Percentiles rank a stretch among this genome's conserved stretches.
Evolutionary conservation across 176 grass and related monocot genomes (phyloP).

Genomic region (Otatea glauca): DNA sequence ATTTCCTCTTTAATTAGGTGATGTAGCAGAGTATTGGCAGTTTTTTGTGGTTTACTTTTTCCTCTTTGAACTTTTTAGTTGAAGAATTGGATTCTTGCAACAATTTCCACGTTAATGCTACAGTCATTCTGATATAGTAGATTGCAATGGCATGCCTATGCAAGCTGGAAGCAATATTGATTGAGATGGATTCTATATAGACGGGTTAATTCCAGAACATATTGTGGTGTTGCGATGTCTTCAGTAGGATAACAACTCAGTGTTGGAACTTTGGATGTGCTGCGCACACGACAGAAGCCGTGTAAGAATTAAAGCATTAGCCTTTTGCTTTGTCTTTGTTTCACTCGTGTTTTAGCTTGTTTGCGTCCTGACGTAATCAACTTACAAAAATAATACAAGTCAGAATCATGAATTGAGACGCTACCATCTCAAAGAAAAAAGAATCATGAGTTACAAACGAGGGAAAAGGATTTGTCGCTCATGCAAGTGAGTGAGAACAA

Average conservation of each 20-base stretch:
- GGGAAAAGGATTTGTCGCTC: background rate
- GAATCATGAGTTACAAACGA: background rate
- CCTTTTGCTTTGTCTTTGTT: background rate
- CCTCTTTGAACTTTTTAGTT: background rate
- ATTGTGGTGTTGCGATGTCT: background rate
- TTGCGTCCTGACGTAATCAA: conserved; percentile 20
- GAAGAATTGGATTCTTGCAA: conserved; percentile 18
- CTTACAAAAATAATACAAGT: background rate
- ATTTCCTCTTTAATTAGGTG: conserved; percentile 36
- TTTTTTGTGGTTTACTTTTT: conserved; percentile 13
- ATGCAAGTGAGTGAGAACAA: background rate
- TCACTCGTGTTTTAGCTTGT: conserved; percentile 6
- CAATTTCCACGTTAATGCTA: background rate
- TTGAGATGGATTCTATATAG: background rate
- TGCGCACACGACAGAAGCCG: background rate
- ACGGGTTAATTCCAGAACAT: background rate
- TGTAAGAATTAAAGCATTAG: background rate
- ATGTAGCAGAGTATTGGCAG: background rate
- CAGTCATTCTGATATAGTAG: background rate
- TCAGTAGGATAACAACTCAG: background rate
- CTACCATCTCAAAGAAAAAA: background rate
- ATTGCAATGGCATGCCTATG: background rate
- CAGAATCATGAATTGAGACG: background rate
- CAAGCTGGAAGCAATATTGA: background rate
- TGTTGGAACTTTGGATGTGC: background rate